Evolutionary conservation across 176 grass and related monocot species (phyloP).

Genomic region (Cocos nucifera): DNA sequence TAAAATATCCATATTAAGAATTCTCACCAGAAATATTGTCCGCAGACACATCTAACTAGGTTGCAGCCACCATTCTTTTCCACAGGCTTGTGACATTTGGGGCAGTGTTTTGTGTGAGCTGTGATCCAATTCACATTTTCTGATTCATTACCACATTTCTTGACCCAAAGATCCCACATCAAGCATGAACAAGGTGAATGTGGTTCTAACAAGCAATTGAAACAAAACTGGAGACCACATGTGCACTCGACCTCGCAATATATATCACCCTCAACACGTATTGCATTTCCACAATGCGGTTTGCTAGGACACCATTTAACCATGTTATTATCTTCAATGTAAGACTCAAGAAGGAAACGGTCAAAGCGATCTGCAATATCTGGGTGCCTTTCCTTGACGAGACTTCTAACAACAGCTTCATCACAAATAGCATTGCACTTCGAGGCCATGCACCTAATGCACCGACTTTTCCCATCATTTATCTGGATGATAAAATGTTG

Average conservation of each 20-base stretch:
- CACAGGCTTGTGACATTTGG: conserved; percentile 81
- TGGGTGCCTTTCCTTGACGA: conserved; percentile 47
- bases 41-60: conserved; percentile 69
- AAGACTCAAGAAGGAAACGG: conserved; percentile 74
- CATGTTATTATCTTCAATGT: conserved; percentile 81
- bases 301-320: conserved; percentile 85
- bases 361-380: conserved; percentile 70
- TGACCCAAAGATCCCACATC: conserved; percentile 79
- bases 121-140: conserved; percentile 84
- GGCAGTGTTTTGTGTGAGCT: conserved; percentile 78
- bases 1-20: neutral
- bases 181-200: conserved; percentile 79
- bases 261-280: conserved; percentile 71
- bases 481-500: conserved; percentile 81
- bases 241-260: conserved; percentile 77
- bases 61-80: conserved; percentile 88
- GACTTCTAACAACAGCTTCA: conserved; percentile 54
- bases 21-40: conserved; percentile 79
- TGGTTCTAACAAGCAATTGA: conserved; percentile 66
- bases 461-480: conserved; percentile 73
- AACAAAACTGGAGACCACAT: conserved; percentile 81
- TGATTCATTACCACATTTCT: conserved; percentile 70
- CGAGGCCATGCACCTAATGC: conserved; percentile 68
- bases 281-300: conserved; percentile 86
- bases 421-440: conserved; percentile 71